These are phyloP conservation scores for Chloroidium sp. DNA, from an alignment of 163 green algal genomes.

Conservation along the genomic window DNA sequence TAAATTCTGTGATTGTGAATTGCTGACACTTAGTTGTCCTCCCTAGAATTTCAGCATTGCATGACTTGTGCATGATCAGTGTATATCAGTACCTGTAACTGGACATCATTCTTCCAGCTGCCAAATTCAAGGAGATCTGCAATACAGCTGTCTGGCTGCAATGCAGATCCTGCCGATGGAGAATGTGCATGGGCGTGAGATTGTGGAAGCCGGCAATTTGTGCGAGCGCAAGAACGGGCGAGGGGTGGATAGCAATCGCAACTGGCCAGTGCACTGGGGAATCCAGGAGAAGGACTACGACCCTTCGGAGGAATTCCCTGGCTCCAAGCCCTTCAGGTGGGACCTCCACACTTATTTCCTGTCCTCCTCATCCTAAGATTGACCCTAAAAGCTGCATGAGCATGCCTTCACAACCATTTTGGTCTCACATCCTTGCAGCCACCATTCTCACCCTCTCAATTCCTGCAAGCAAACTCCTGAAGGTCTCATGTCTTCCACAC, in stretches of 20 bases:
- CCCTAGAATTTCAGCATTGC: background rate
- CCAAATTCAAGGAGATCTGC: background rate
- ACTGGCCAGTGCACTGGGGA: conserved; percentile 93
- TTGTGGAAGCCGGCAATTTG: conserved; percentile 70
- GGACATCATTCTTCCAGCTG: background rate
- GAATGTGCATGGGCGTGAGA: conserved; percentile 69
- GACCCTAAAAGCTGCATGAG: background rate
- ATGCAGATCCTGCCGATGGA: conserved; percentile 87
- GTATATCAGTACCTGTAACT: background rate
- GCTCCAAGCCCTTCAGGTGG: conserved; percentile 66
- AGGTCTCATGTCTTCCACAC: too few species aligned
- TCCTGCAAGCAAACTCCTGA: too few species aligned
- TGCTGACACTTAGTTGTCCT: background rate
- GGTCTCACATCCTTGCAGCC: too few species aligned
- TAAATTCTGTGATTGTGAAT: background rate
- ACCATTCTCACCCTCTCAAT: too few species aligned
- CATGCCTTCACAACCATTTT: too few species aligned
- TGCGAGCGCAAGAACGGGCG: conserved; percentile 96
- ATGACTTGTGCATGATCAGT: background rate
- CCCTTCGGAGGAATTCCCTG: conserved; percentile 83
- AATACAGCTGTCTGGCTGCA: background rate
- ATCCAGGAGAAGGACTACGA: conserved; percentile 89
- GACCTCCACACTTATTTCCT: background rate
- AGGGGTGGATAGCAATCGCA: conserved; percentile 94
- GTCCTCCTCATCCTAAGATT: too few species aligned